Evolutionary conservation across 2,329 filamentous ascomycete genomes (phyloP).

Genomic region (Albifimbria verrucaria): DNA sequence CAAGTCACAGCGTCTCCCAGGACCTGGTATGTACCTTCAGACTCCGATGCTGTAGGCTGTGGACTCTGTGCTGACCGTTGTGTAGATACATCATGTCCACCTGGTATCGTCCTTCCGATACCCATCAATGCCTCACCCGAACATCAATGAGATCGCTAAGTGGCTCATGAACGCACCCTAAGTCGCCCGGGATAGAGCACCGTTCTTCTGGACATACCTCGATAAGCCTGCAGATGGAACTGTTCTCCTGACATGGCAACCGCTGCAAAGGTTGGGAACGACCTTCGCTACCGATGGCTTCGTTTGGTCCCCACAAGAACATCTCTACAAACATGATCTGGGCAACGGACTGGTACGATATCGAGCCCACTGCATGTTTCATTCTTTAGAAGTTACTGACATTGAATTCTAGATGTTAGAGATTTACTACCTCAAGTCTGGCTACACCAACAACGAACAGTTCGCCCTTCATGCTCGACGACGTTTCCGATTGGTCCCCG

Average conservation of each 20-base stretch:
- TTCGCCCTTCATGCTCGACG: conserved; percentile 74
- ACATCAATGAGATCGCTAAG: conserved; percentile 73
- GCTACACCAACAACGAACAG: conserved; percentile 74
- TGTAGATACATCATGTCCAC: conserved; percentile 82
- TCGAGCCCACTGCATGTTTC: background rate
- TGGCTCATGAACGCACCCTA: conserved; percentile 78
- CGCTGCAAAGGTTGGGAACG: conserved; percentile 64
- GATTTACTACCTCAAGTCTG: conserved; percentile 77
- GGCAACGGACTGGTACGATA: conserved; percentile 56
- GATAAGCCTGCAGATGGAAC: conserved; percentile 78
- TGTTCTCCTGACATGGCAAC: conserved; percentile 86
- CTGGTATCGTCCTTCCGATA: conserved; percentile 82
- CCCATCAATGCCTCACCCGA: conserved; percentile 67
- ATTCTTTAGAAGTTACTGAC: background rate
- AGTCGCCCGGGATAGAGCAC: conserved; percentile 77
- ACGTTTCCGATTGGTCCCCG: conserved; percentile 79
- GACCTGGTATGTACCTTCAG: conserved; percentile 33
- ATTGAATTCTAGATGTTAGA: conserved; percentile 68
- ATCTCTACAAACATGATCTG: conserved; percentile 70
- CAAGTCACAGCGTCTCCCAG: conserved; percentile 39
- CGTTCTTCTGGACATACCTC: conserved; percentile 93
- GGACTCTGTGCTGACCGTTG: conserved; percentile 13
- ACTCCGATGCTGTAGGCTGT: conserved; percentile 1
- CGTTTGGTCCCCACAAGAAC: conserved; percentile 82
- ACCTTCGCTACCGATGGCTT: conserved; percentile 90